Evolutionary conservation across 2,329 filamentous ascomycete species (phyloP), one percentile per base, ranked within the genome.

Genomic region (Tolypocladium pustulatum): DNA sequence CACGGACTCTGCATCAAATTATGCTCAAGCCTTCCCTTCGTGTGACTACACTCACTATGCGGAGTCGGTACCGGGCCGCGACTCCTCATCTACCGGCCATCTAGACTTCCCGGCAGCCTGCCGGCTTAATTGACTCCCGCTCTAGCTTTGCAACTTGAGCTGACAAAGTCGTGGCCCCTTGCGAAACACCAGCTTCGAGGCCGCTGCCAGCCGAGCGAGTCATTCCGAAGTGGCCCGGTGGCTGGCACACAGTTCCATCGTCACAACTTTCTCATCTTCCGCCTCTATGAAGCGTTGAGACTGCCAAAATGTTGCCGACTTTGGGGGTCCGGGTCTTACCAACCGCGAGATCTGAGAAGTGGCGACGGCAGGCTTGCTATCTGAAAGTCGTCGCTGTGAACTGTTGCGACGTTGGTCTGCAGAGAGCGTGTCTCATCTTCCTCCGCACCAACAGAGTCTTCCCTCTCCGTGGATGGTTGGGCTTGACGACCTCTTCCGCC

Each of bases 341-440:
- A 51, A 61, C 58, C 54, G 3, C 15, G 13, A 27, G 38, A 30
- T 9, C 30, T 12, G 17, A 38, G 25, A 34, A 34, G 54, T 9
- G 30, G 57, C 10, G 60, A 60, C 6, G 57, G 52, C 25, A 58
- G 57, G 22, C 61, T 36, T 6, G 58, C 41, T 6, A 64, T 54
- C 9, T 69, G 61, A 36, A 67, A 74, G 57, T 74, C 72, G 38
- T 75, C 72, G 34, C 68, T 73, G 46, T 70, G 68, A 5, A 75
- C 72, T 2, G 72, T 74, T 15, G 73, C 73, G 36, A 61, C 62
- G 41, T 67, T 65, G 4, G 69, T 71, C 27, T 58, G 60, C 7
- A 68, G 61, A 5, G 70, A 72, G 15, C 61, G 49, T 4, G 40
- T 30, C 34, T 61, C 61, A 12, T 59, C 56, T 46, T 17, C 36